Evolutionary conservation across 2,329 filamentous ascomycete species (phyloP).

Genomic region (Epichloe sibirici): DNA sequence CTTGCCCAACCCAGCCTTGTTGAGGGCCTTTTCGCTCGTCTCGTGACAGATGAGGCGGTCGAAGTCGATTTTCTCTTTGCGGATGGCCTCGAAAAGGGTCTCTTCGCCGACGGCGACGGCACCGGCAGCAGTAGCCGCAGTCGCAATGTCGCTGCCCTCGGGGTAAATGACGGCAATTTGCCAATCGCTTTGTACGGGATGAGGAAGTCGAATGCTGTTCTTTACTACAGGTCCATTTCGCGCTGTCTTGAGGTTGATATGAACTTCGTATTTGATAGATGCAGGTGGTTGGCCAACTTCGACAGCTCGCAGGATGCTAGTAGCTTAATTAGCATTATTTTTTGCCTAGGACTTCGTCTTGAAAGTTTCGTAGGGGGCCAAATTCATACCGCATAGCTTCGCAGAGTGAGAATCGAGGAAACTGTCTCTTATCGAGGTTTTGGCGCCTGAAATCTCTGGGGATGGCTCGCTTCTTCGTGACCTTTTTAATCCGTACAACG

Average conservation of each 20-base stretch:
- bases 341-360: background rate
- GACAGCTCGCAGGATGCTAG: conserved; percentile 76
- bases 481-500: conserved; percentile 35
- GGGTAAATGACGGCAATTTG: conserved; percentile 84
- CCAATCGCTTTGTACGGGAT: conserved; percentile 79
- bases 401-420: conserved; percentile 61
- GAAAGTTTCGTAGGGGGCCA: background rate
- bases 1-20: conserved; percentile 67
- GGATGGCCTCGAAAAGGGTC: conserved; percentile 67
- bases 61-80: conserved; percentile 66
- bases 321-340: conserved; percentile 1
- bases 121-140: conserved; percentile 64
- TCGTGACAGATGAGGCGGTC: conserved; percentile 81
- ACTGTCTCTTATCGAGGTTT: conserved; percentile 50
- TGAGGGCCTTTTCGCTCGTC: conserved; percentile 64
- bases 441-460: conserved; percentile 57
- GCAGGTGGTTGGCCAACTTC: conserved; percentile 75
- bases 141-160: conserved; percentile 62
- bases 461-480: conserved; percentile 43
- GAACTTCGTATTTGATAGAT: conserved; percentile 75
- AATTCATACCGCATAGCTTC: conserved; percentile 73
- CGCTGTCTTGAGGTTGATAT: conserved; percentile 68
- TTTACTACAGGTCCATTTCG: conserved; percentile 82
- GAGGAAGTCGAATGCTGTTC: conserved; percentile 76
- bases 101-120: conserved; percentile 79